Conservation (phyloP, 768 basidiomycete genomes). For the Psilocybe cubensis region DNA sequence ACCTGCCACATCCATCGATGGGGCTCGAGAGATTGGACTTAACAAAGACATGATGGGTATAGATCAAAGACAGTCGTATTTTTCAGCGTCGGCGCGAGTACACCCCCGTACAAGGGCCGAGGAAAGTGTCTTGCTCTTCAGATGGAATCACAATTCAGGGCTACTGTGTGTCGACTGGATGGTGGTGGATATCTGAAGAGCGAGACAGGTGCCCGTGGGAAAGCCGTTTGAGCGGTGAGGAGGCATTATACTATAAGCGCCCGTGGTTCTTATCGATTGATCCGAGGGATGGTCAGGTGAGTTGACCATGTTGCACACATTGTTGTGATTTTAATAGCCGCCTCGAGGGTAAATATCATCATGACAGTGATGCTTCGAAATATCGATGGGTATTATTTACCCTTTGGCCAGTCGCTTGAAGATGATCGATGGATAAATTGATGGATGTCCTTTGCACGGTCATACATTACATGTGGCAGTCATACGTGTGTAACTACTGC, state of each 20-base stretch:
- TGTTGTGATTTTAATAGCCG: too few species aligned
- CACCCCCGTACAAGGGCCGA: background rate
- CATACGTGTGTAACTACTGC: too few species aligned
- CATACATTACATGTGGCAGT: too few species aligned
- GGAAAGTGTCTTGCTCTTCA: constrained; percentile 16
- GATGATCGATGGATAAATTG: too few species aligned
- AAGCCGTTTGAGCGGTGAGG: too few species aligned
- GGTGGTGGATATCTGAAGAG: constrained; percentile 14
- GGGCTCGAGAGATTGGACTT: background rate
- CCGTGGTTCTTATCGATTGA: background rate
- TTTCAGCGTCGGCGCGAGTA: too few species aligned
- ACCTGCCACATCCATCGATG: background rate
- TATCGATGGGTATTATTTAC: too few species aligned
- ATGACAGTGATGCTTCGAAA: background rate
- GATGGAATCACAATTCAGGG: background rate
- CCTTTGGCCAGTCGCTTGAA: too few species aligned
- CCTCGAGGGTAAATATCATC: background rate
- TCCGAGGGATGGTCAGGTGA: background rate
- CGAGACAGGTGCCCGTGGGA: constrained; percentile 11
- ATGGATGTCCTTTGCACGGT: too few species aligned
- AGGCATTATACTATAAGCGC: too few species aligned
- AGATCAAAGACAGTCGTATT: too few species aligned
- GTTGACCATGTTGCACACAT: too few species aligned
- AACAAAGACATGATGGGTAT: background rate
- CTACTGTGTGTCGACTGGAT: background rate